Percentiles rank a stretch among this genome's conserved stretches.
These are phyloP conservation scores for Selaginella moellendorffii DNA, from an alignment of 75 land plant species.

Conservation along the genomic window DNA sequence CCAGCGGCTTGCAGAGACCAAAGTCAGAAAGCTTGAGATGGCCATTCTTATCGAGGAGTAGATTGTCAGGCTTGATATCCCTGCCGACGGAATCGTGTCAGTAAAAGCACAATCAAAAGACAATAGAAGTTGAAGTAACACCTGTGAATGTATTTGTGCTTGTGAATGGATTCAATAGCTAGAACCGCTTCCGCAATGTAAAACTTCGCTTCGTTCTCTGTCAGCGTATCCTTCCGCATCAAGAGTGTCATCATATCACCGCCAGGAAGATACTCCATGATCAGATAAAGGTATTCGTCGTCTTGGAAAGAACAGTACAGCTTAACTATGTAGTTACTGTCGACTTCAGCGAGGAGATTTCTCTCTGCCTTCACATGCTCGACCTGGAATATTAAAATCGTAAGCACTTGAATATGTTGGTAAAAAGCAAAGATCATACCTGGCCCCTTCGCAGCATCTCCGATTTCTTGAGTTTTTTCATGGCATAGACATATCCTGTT, in stretches of 20 bases:
- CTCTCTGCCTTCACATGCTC: conserved; percentile 97
- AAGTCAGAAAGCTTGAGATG: conserved; percentile 91
- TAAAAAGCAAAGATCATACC: conserved; percentile 26
- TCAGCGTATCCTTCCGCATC: conserved; percentile 84
- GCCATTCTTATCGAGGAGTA: conserved; percentile 73
- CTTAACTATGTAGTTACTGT: conserved; percentile 92
- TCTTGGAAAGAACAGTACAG: conserved; percentile 94
- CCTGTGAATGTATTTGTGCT: conserved; percentile 95
- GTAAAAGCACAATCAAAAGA: too few relatives aligned
- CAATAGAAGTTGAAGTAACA: too few relatives aligned
- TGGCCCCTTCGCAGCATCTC: conserved; percentile 97
- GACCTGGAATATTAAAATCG: conserved; percentile 37
- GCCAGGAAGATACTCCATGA: conserved; percentile 91
- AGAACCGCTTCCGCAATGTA: conserved; percentile 85
- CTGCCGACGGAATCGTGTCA: conserved; percentile 28
- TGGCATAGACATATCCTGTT: conserved; percentile 79
- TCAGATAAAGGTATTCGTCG: conserved; percentile 72
- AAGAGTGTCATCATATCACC: conserved; percentile 98
- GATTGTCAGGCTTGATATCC: conserved; percentile 91
- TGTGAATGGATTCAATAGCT: conserved; percentile 92
- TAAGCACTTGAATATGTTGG: background rate
- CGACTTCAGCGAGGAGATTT: conserved; percentile 88
- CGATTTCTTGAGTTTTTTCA: conserved; percentile 90
- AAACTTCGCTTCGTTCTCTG: conserved; percentile 90
- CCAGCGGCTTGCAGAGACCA: conserved; percentile 87